These are phyloP conservation scores for Didymella lethalis DNA, from an alignment of 2,329 filamentous ascomycete species.

Conservation along the genomic window DNA sequence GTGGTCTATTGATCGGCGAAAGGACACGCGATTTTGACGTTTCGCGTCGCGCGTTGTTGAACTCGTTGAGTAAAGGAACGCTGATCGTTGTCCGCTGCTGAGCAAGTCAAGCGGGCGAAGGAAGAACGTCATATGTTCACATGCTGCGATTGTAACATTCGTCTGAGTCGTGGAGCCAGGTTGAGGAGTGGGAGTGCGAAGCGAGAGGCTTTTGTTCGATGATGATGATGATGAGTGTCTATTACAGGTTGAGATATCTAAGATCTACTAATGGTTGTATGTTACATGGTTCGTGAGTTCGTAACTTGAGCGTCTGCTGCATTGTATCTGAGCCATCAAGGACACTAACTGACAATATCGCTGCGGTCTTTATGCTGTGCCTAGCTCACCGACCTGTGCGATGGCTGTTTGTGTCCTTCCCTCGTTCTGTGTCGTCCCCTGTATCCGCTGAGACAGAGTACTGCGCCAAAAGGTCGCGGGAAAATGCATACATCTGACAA, in stretches of 20 bases:
- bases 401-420: conserved; percentile 13
- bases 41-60: conserved; percentile 10
- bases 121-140: conserved; percentile 14
- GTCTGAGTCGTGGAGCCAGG: not conserved
- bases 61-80: not conserved
- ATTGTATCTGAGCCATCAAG: conserved; percentile 17
- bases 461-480: conserved; percentile 4
- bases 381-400: conserved; percentile 4
- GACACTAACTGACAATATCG: conserved; percentile 17
- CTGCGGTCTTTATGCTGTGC: conserved; percentile 14
- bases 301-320: conserved; percentile 20
- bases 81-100: not conserved
- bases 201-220: not conserved
- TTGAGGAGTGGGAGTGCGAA: not conserved
- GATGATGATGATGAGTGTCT: conserved; percentile 3
- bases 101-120: not conserved
- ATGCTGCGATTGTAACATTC: conserved; percentile 5
- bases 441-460: not conserved
- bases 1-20: conserved; percentile 10
- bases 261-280: not conserved
- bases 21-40: not conserved
- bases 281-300: conserved; percentile 10
- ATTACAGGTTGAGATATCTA: conserved; percentile 15
- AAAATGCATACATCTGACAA: conserved; percentile 7
- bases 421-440: conserved; percentile 3